Base-by-base conservation (phyloP, 331 rosid species). In the Cydonia oblonga region DNA sequence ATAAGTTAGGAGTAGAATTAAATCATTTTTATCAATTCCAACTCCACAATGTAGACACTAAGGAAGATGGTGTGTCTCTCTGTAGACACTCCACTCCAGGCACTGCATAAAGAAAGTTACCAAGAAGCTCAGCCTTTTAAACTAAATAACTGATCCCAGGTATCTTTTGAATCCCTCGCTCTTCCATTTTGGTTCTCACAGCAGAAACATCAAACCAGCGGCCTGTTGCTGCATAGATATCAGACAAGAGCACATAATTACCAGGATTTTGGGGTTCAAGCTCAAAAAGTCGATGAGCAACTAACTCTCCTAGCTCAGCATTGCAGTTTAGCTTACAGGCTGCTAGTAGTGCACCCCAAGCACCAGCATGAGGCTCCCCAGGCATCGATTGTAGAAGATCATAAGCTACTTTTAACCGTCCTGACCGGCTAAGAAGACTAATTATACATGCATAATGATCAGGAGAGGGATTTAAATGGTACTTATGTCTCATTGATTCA, bases 321-420 rank as follows among this genome's bases (percentile, higher is more conserved):
- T 88, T 78, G 29, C 77, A 68, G 6, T 82, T 66, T 77, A 78
- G 72, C 79, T 88, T 87, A 66, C 93, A 92, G 70, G 96, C 96
- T 71, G 88, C 91, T 56, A 92, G 89, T 64, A 90, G 86, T 76
- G 96, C 90, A 69, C 96, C 90, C 96, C 96, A 90, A 12, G 96
- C 89, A 71, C 88, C 80, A 64, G 85, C 88, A 81, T 75, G 85
- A 63, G 90, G 83, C 83, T 84, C 89, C 71, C 67, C 73, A 15
- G 80, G 85, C 87, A 85, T 80, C 49, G 81, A 80, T 60, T 78
- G 62, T 68, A 87, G 71, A 60, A 92, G 88, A 73, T 92, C 96
- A 76, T 85, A 87, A 74, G 92, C 96, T 66, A 74, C 80, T 78
- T 71, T 76, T 63, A 82, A 29, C 28, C 82, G 46, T 64, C 96